Evolutionary conservation across 768 basidiomycete species (phyloP), one percentile per base, ranked within the genome.

Genomic region (Mycena crocata): DNA sequence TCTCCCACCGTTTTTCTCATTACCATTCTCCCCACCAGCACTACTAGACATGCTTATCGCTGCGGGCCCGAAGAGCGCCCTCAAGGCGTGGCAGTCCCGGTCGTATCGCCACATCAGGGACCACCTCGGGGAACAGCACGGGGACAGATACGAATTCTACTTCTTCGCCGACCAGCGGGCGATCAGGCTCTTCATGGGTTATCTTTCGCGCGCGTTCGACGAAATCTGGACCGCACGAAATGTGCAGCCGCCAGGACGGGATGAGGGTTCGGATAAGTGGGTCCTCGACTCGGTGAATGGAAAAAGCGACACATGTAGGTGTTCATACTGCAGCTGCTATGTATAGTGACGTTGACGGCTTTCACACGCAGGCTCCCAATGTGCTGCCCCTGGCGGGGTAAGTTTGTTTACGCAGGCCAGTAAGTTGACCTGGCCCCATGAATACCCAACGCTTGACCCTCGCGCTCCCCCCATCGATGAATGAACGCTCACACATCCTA

Each of bases 321-420:
- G n/a, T 28, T 30, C 46, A 28, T 9, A 15, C 15, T 28, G 12
- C 8, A 14, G 26, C 26, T 35, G 5, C 2, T 56, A n/a, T n/a
- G 34, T 23, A 34, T 28, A 2, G 35, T 4, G 17, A 14, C 17
- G n/a, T n/a, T n/a, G n/a, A n/a, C n/a, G n/a, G n/a, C n/a, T n/a
- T n/a, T n/a, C n/a, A n/a, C 10, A n/a, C 40, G 30, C 54, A 70
- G 69, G 69, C 40, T 56, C 57, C 9, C 69, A 64, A 46, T 70
- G 69, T 39, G 50, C 52, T 14, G 4, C 58, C 1, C 59, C 65
- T 17, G 61, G 52, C 34, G 69, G 66, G 0, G 39, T 70, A 2
- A 15, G 32, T 2, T 24, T 67, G 3, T 44, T 48, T 37, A 32
- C 48, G 1, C 21, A 44, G 40, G 63, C 37, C 26, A 70, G 69